These are phyloP conservation scores for Arabidopsis thaliana DNA, from an alignment of 345 rosid species.

Conservation along the genomic window TAIR10.1 NC_003075.7:17698001-17698500, in stretches of 20 bases:
- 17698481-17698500: slow-evolving; percentile 67
- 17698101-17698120: background rate
- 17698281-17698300: background rate
- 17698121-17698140: background rate
- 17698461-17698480: slow-evolving; percentile 64
- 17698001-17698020: slow-evolving; percentile 98
- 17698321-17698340: slow-evolving; percentile 12
- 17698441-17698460: background rate
- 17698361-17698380: background rate
- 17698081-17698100: slow-evolving; percentile 22
- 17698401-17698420: slow-evolving; percentile 25
- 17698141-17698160: background rate
- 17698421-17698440: slow-evolving; percentile 9
- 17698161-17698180: background rate
- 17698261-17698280: slow-evolving; percentile 90
- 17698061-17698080: slow-evolving; percentile 74
- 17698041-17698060: slow-evolving; percentile 81
- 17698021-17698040: slow-evolving; percentile 77
- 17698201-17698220: slow-evolving; percentile 79
- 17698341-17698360: background rate
- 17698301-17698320: background rate
- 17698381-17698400: slow-evolving; percentile 16
- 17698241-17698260: slow-evolving; percentile 89
- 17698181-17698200: slow-evolving; percentile 81
- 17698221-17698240: slow-evolving; percentile 94